A percentile compares a stretch with the other conserved stretches of the same genome.
Conservation (phyloP, 2,329 filamentous ascomycete genomes). For the Dactylellina leptospora region DNA sequence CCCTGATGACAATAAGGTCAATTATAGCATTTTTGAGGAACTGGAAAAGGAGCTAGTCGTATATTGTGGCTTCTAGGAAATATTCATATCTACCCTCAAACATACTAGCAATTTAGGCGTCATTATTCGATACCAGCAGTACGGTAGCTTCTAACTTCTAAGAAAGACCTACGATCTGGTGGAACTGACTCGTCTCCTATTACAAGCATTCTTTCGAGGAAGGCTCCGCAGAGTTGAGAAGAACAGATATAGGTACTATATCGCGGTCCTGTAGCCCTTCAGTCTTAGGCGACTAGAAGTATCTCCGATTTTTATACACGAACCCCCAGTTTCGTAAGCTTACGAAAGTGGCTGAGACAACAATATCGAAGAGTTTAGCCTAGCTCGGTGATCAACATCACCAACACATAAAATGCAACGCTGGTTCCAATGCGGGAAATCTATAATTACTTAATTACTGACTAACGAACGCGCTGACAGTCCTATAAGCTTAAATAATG, state of each 20-base stretch:
- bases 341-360: neutral
- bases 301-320: neutral
- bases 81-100: neutral
- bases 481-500: neutral
- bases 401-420: neutral
- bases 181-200: no score
- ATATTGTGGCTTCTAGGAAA: neutral
- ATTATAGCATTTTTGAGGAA: conserved; percentile 1
- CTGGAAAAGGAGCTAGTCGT: neutral
- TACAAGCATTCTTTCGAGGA: no score
- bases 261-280: no score
- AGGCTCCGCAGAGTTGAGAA: no score
- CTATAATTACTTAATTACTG: neutral
- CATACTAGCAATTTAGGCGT: no score
- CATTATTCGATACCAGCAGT: no score
- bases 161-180: no score
- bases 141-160: no score
- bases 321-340: neutral
- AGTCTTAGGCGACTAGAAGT: no score
- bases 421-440: no score
- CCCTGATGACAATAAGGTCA: conserved; percentile 2
- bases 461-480: neutral
- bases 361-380: neutral
- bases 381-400: neutral
- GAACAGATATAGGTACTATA: no score